phyloP scores from a whole-genome alignment of 805 yeast genomes.

The Torulaspora franciscae region DNA sequence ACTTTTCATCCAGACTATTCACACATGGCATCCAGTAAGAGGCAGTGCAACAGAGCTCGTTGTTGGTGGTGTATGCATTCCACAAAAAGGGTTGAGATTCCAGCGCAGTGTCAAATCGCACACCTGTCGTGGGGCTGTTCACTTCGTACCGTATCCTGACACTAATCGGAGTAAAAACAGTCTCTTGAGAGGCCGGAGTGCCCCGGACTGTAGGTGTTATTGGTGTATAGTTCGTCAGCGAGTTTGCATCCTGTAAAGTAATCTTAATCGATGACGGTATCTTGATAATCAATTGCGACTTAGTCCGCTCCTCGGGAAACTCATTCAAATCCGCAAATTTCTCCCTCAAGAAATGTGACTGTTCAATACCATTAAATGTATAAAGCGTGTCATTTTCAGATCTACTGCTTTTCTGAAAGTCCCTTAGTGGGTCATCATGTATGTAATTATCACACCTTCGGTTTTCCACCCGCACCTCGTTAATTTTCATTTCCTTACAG shows the following conservation, averaged over 20 bases:
- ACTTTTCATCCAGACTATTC: constrained; percentile 80
- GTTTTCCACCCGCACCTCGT: constrained; percentile 60
- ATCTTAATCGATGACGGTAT: constrained; percentile 45
- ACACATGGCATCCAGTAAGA: constrained; percentile 98
- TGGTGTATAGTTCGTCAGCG: constrained; percentile 38
- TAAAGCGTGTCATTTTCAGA: constrained; percentile 19
- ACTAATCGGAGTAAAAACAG: constrained; percentile 66
- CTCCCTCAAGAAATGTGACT: constrained; percentile 32
- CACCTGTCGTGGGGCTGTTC: constrained; percentile 64
- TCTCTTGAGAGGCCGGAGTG: constrained; percentile 39
- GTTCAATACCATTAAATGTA: constrained; percentile 30
- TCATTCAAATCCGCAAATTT: constrained; percentile 32
- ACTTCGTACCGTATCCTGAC: constrained; percentile 64
- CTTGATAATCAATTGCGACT: constrained; percentile 31
- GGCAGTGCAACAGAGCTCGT: constrained; percentile 72
- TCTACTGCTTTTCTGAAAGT: constrained; percentile 17
- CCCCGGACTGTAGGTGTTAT: constrained; percentile 40
- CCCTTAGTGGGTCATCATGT: constrained; percentile 31
- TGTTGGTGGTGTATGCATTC: constrained; percentile 83
- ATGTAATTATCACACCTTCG: constrained; percentile 39
- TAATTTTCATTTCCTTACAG: constrained; percentile 68
- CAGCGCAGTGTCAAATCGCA: constrained; percentile 54
- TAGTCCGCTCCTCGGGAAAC: constrained; percentile 27
- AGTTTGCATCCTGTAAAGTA: constrained; percentile 49
- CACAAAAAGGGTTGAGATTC: constrained; percentile 43